Conservation (phyloP, 2,329 filamentous ascomycete genomes). For the Verticillium nonalfalfae region DNA sequence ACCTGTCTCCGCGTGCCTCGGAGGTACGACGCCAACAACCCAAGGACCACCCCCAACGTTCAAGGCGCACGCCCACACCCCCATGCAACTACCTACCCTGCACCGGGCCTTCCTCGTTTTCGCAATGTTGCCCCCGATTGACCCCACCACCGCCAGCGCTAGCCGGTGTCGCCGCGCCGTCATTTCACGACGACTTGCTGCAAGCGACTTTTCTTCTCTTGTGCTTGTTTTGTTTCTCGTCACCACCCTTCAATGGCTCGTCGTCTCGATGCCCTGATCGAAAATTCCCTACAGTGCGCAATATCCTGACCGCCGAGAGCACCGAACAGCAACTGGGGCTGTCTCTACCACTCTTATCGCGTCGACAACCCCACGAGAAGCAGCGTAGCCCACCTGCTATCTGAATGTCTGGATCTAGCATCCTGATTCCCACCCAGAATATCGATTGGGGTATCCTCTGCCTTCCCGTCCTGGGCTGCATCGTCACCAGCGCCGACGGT, state of each 20-base stretch:
- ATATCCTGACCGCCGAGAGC: too few species aligned
- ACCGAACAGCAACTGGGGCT: not conserved
- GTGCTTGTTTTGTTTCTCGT: not conserved
- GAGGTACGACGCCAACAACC: not conserved
- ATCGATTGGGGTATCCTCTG: slow-evolving; percentile 15
- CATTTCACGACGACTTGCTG: not conserved
- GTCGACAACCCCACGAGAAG: not conserved
- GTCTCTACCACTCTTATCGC: not conserved
- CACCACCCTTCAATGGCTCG: not conserved
- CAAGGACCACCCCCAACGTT: not conserved
- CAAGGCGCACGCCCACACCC: not conserved
- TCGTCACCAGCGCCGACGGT: not conserved
- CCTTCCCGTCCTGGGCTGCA: slow-evolving; percentile 13
- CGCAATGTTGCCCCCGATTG: not conserved
- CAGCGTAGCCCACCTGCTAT: not conserved
- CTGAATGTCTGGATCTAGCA: slow-evolving; percentile 25
- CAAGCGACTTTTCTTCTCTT: not conserved
- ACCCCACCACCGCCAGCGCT: not conserved
- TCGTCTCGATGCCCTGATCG: not conserved
- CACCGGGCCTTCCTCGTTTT: not conserved
- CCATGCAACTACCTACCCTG: not conserved
- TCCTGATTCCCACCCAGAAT: slow-evolving; percentile 14
- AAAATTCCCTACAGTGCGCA: not conserved
- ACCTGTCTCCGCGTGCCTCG: not conserved
- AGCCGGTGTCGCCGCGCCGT: not conserved